These are phyloP conservation scores for Podospora bellae-mahoneyi DNA, from an alignment of 495 filamentous ascomycete genomes.

Conservation along the genomic window DNA sequence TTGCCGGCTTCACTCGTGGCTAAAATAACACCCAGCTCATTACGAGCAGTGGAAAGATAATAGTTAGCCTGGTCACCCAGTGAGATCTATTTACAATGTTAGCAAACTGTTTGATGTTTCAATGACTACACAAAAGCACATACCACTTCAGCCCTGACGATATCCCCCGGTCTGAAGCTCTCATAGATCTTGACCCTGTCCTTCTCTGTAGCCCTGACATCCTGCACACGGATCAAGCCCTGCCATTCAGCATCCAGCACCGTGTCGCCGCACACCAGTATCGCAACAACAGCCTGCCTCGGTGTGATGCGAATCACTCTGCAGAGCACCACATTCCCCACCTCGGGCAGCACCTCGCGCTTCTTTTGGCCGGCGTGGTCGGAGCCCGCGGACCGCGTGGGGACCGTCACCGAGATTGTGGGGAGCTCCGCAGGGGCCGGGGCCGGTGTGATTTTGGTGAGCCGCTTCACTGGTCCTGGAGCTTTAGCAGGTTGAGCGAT, in stretches of 20 bases:
- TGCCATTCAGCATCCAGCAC: conserved; percentile 59
- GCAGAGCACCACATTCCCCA: conserved; percentile 76
- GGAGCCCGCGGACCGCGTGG: conserved; percentile 13
- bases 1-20: conserved; percentile 85
- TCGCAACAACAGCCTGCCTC: conserved; percentile 75
- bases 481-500: conserved; percentile 48
- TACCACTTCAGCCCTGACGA: conserved; percentile 83
- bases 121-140: conserved; percentile 30
- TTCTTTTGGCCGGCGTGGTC: conserved; percentile 41
- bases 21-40: conserved; percentile 92
- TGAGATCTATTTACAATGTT: conserved; percentile 57
- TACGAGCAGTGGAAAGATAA: conserved; percentile 83
- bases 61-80: conserved; percentile 92
- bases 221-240: conserved; percentile 70
- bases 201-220: conserved; percentile 92
- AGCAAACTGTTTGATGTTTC: conserved; percentile 4
- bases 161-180: conserved; percentile 89
- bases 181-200: conserved; percentile 87
- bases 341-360: conserved; percentile 73
- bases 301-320: conserved; percentile 79
- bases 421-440: conserved; percentile 34
- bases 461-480: conserved; percentile 53
- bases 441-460: conserved; percentile 49
- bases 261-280: conserved; percentile 70
- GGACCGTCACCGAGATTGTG: conserved; percentile 40